Percentiles rank a stretch among this genome's conserved stretches.
Evolutionary conservation across 768 basidiomycete species (phyloP).

Genomic region (Amanita rimosa): DNA sequence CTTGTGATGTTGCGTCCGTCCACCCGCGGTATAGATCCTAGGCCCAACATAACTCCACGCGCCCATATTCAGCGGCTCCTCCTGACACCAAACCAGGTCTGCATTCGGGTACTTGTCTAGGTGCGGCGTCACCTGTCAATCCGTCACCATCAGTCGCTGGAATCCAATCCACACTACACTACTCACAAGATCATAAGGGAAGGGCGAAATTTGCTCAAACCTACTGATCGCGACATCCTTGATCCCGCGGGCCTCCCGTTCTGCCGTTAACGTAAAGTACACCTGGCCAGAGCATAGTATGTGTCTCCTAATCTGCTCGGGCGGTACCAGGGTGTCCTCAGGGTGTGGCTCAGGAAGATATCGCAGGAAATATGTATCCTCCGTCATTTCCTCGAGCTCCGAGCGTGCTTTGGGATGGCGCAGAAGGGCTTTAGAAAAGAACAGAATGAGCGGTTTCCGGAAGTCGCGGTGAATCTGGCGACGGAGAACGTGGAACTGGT

Average conservation of each 20-base stretch:
- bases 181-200: conserved; percentile 90
- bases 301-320: conserved; percentile 85
- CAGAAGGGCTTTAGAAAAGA: conserved; percentile 95
- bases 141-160: background rate
- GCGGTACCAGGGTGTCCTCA: conserved; percentile 50
- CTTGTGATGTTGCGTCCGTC: conserved; percentile 82
- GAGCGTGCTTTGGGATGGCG: conserved; percentile 93
- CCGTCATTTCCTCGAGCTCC: conserved; percentile 76
- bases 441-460: conserved; percentile 94
- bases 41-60: conserved; percentile 96
- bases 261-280: conserved; percentile 80
- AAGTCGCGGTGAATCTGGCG: conserved; percentile 96
- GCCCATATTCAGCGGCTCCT: conserved; percentile 96
- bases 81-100: conserved; percentile 89
- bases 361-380: conserved; percentile 85
- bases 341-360: conserved; percentile 81
- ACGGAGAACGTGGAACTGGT: conserved; percentile 89
- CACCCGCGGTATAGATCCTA: conserved; percentile 87
- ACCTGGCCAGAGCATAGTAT: conserved; percentile 94
- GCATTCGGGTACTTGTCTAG: conserved; percentile 97
- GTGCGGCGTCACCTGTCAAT: conserved; percentile 70
- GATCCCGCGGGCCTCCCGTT: conserved; percentile 85
- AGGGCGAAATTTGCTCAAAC: conserved; percentile 90
- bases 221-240: conserved; percentile 92
- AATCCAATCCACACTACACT: background rate